Evolutionary conservation across 1,284 basidiomycete genomes (phyloP).

Genomic region (Earliella scabrosa): DNA sequence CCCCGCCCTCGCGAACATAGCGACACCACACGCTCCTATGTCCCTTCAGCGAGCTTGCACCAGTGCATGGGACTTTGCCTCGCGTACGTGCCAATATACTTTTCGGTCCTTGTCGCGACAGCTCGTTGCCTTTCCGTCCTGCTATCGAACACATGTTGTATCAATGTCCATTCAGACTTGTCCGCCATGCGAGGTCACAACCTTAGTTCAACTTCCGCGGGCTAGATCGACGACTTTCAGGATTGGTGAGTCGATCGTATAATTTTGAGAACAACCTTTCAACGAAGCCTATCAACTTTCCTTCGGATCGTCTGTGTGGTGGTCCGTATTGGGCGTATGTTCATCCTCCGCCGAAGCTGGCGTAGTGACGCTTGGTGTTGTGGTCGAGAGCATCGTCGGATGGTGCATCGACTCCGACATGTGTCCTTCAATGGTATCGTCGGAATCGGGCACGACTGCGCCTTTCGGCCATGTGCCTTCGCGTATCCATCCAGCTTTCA

Average conservation of each 20-base stretch:
- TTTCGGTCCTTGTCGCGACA: conserved; percentile 34
- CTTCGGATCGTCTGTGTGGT: background rate
- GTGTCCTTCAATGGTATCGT: conserved; percentile 45
- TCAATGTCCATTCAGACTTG: conserved; percentile 5
- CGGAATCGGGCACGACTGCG: conserved; percentile 57
- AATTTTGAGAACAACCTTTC: background rate
- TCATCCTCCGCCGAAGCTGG: conserved; percentile 1
- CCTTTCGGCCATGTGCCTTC: conserved; percentile 76
- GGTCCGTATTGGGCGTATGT: background rate
- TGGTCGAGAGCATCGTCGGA: conserved; percentile 4
- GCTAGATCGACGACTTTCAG: conserved; percentile 1
- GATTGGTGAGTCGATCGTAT: conserved; percentile 13
- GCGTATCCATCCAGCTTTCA: conserved; percentile 73
- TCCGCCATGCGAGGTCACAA: background rate
- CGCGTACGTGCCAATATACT: conserved; percentile 37
- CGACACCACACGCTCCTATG: background rate
- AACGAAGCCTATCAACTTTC: background rate
- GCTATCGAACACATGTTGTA: conserved; percentile 18
- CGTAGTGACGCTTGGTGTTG: conserved; percentile 3
- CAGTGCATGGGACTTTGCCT: background rate
- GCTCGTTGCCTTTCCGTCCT: background rate
- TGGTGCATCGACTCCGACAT: background rate
- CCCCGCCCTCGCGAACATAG: conserved; percentile 68
- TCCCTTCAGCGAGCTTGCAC: conserved; percentile 7
- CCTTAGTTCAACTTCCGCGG: background rate